Base-by-base conservation (phyloP, 1,284 basidiomycete species). In the Phlebopus sp. region DNA sequence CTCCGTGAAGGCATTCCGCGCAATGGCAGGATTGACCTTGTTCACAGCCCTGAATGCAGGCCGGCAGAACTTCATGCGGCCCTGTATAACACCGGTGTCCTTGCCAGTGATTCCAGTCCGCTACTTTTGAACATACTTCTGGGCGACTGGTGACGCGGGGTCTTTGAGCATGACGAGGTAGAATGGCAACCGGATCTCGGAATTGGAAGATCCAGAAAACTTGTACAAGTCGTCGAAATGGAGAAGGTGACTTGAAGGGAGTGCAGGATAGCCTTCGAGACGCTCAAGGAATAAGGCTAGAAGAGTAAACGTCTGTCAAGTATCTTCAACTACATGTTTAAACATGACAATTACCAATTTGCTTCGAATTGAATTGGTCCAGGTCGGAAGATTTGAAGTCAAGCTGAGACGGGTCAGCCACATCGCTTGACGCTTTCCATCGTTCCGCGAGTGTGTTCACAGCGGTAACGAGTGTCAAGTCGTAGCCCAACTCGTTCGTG, bases 61-160 rank as follows among this genome's bases (percentile, higher is more conserved):
- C 48, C 90, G 68, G 66, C 87, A 90, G 70, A 90, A 90, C 66
- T 92, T 91, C 88, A 91, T 90, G 39, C 88, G 74, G 2, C 86
- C 88, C 55, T 86, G 82, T 46, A 89, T 67, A 36, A 83, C 65
- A 3, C 79, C 81, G 10, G 73, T 77, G 51, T 82, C 79, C 17
- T 64, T 70, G 2, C 86, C 86, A 14, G 79, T 74, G 11, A 85
- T 79, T n/a, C 88, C 88, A 91, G 30, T 80, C 74, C 0, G 77
- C 77, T 1, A 84, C 86, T 75, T 68, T 1, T 54, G 53, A 2
- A 77, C 79, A 50, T 76, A 79, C 11, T 59, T 55, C 41, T 71
- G 68, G 2, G 84, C 83, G 5, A 72, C 73, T 11, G 64, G 51
- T 0, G 84, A 75, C 0, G 67, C 47, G 3, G 81, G 66, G 46